Percentiles rank a stretch among this genome's conserved stretches.
These are phyloP conservation scores for Conringia planisiliqua DNA, from an alignment of 345 rosid species.

Conservation along the genomic window DNA sequence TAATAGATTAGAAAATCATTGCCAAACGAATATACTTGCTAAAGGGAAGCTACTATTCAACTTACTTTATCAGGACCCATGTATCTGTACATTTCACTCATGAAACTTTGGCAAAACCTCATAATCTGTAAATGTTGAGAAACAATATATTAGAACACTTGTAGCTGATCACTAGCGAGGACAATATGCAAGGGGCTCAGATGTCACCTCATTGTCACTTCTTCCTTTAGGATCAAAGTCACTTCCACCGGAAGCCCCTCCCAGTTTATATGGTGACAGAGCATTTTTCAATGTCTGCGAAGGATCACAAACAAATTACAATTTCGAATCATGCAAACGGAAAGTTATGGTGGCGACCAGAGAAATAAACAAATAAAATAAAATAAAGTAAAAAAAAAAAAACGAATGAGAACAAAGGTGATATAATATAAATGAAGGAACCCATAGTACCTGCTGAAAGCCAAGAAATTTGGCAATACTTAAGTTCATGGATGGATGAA, in stretches of 20 bases:
- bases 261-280: conserved; percentile 89
- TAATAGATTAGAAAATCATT: conserved; percentile 3
- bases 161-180: background rate
- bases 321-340: background rate
- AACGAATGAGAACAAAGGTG: background rate
- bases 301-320: conserved; percentile 5
- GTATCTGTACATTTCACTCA: conserved; percentile 89
- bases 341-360: background rate
- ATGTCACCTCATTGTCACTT: conserved; percentile 89
- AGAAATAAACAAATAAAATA: no score
- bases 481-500: conserved; percentile 88
- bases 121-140: conserved; percentile 63
- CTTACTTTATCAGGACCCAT: conserved; percentile 90
- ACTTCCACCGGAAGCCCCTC: conserved; percentile 99
- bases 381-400: background rate
- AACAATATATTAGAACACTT: conserved; percentile 20
- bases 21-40: conserved; percentile 7
- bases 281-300: conserved; percentile 93
- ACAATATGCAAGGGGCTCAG: background rate
- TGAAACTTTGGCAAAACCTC: conserved; percentile 99
- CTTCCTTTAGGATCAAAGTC: conserved; percentile 99
- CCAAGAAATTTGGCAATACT: conserved; percentile 94
- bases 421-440: background rate
- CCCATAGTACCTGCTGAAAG: conserved; percentile 69
- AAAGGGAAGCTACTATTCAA: background rate